phyloP scores from a whole-genome alignment of 2,329 filamentous ascomycete genomes.

The Fusarium longipes region DNA sequence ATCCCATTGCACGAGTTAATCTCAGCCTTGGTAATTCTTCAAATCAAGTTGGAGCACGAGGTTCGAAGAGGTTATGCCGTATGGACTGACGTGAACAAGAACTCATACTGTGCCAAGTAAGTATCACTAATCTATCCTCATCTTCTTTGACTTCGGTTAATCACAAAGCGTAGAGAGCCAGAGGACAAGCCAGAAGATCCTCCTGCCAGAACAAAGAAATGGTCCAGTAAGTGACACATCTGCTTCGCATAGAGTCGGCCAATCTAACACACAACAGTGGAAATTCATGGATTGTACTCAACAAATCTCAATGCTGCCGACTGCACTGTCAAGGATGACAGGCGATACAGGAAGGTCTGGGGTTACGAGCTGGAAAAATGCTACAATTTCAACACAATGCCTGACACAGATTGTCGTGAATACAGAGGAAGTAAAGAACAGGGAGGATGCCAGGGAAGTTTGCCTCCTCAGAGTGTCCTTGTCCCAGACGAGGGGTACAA shows the following conservation, averaged over 20 bases:
- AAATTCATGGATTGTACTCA: not conserved
- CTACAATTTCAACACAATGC: not conserved
- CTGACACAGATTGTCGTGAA: not conserved
- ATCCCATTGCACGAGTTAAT: conserved; percentile 4
- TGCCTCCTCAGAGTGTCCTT: not conserved
- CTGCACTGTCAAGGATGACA: not conserved
- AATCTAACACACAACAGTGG: not conserved
- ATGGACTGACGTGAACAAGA: not conserved
- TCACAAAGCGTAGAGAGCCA: not conserved
- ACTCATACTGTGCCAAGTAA: not conserved
- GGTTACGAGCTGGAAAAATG: not conserved
- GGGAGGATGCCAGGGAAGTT: not conserved
- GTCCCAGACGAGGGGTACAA: not conserved
- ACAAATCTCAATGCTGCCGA: not conserved
- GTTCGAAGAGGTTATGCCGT: not conserved
- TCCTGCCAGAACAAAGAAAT: not conserved
- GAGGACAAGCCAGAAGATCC: not conserved
- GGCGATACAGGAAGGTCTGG: not conserved
- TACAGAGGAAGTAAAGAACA: not conserved
- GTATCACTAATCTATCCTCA: not conserved
- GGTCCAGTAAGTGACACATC: not conserved
- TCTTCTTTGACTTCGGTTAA: not conserved
- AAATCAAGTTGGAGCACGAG: not conserved
- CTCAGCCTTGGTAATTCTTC: not conserved
- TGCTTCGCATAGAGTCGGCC: rapidly evolving